Evolutionary conservation across 805 yeast species (phyloP), one percentile per base, ranked within the genome.

Genomic region (Myxozyma neotropica): DNA sequence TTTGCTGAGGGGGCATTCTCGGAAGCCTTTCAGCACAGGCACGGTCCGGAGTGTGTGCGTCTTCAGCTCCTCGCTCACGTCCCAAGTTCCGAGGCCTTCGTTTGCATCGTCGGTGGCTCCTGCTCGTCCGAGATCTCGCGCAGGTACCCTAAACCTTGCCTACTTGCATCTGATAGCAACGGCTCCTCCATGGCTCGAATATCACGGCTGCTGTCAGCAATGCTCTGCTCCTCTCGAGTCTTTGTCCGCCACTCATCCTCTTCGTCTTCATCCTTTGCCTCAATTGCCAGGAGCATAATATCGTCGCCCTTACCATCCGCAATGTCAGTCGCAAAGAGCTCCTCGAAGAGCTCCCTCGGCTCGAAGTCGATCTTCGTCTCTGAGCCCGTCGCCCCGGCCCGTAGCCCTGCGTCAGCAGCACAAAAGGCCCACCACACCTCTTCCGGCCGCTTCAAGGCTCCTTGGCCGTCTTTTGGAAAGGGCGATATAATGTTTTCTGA

Each of bases 381-480:
- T 12, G 46, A 35, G 2, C 33, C 33, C 33, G 33, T 10, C 6
- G 33, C 33, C 10, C 33, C 33, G 6, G 33, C 33, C 10, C 27
- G 23, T 24, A 43, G 19, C 7, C 63, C 63, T 1, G 46, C 24
- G 35, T 52, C 57, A n/a, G 56, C 63, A 15, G 55, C 51, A 8
- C 19, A 17, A 19, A 26, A 29, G 33, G 52, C 49, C 6, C 59
- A 46, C 31, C 52, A 60, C 39, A 36, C n/a, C 1, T 21, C 46
- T 2, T 46, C 45, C 12, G 55, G 53, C 19, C 40, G 49, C 43
- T 60, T 57, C 51, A 7, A 17, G 6, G 55, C 39, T 15, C 64
- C 64, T 15, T 60, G 60, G 61, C 48, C 46, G 10, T 59, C 63
- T 2, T 46, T 43, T 39, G 60, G 63, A 17, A 33, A 33, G 15